Conservation (phyloP, 2,329 filamentous ascomycete genomes). For the Cladorrhinum sp. region DNA sequence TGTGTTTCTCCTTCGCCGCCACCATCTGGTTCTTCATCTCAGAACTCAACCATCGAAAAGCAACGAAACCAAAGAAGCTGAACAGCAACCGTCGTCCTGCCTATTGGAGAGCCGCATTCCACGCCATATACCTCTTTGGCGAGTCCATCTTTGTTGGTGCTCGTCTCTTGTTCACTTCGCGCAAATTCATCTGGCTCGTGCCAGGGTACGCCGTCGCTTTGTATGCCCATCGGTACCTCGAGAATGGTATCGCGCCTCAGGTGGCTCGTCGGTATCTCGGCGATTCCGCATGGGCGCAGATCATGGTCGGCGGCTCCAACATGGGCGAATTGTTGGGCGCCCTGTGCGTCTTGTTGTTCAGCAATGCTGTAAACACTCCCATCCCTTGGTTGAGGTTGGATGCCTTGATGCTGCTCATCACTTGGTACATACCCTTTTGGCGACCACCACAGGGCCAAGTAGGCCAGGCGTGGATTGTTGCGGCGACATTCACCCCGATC, state of each 20-base stretch:
- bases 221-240: conserved; percentile 50
- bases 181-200: conserved; percentile 49
- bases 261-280: conserved; percentile 46
- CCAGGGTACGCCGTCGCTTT: conserved; percentile 48
- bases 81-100: conserved; percentile 21
- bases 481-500: conserved; percentile 44
- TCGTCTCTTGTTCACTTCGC: conserved; percentile 44
- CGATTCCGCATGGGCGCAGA: conserved; percentile 47
- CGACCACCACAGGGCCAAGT: conserved; percentile 39
- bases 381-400: conserved; percentile 51
- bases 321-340: conserved; percentile 49
- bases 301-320: conserved; percentile 50
- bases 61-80: conserved; percentile 20
- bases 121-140: conserved; percentile 43
- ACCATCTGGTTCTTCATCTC: conserved; percentile 45
- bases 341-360: conserved; percentile 47
- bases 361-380: conserved; percentile 46
- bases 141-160: conserved; percentile 45
- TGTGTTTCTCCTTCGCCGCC: conserved; percentile 43
- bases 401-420: conserved; percentile 43
- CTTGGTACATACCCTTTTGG: conserved; percentile 50
- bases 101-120: conserved; percentile 38
- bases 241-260: conserved; percentile 46
- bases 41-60: conserved; percentile 36
- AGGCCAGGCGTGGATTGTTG: conserved; percentile 44